Evolutionary conservation across 441 rosid species (phyloP), one percentile per base, ranked within the genome.

Genomic region (Pelargonium myrrhifolium): DNA sequence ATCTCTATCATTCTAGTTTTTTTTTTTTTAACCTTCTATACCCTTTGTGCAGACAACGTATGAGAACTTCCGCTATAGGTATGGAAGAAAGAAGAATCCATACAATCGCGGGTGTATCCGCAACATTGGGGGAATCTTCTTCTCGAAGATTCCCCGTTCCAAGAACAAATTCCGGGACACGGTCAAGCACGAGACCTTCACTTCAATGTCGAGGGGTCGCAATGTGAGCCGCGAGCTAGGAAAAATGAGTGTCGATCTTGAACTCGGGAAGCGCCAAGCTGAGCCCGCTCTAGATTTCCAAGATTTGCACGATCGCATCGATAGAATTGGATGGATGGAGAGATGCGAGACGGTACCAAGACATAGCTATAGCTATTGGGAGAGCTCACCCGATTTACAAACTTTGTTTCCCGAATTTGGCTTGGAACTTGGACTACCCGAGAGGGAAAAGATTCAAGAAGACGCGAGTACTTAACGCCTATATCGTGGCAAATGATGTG

Each of bases 31-130:
- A n/a, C n/a, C n/a, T n/a, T n/a, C n/a, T n/a, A n/a, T n/a, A n/a
- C n/a, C n/a, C n/a, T n/a, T n/a, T n/a, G n/a, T n/a, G n/a, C n/a
- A n/a, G n/a, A 87, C 93, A 40, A 87, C 90, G 0, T 87, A 85
- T 45, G 93, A 87, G 76, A 85, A 87, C 68, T 85, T 85, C 72
- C 81, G 93, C 49, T 82, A 84, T 70, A 84, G 80, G n/a, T 85
- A 85, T 59, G 80, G 79, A 64, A 49, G 79, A 45, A 87, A 83
- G 80, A 80, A 59, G 77, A 87, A 85, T 79, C 93, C 93, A 65
- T 84, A 80, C 62, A 84, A 87, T 72, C 76, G 42, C 45, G 93
- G 93, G 26, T 84, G 81, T 59, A 60, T 4, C 3, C 79, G 39
- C 35, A 87, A 87, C 66, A 10, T 77, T 35, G 26, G 45, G 67